Base-by-base conservation (phyloP, 2,329 filamentous ascomycete genomes). In the Cladophialophora exuberans region DNA sequence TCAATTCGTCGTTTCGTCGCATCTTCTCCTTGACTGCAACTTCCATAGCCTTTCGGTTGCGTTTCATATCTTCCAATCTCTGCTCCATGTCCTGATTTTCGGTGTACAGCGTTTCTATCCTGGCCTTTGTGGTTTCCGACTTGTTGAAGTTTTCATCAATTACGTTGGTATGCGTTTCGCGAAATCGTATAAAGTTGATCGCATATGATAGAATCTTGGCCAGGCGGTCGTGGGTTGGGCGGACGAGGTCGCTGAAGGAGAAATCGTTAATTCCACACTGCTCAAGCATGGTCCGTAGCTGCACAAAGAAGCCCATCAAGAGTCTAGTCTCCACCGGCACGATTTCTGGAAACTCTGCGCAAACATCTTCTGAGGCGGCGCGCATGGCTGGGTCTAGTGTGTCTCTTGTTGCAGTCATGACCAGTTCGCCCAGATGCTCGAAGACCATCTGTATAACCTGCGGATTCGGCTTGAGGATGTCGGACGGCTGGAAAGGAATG, bases 171-270 rank as follows among this genome's bases (percentile, higher is more conserved):
- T 97, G 93, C 59, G 88, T 91, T 75, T 97, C 92, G 65, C 94
- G 88, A 75, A 97, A 99, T 49, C 94, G 86, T 64, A 97, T 92
- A 73, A 99, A 99, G 75, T 99, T 99, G 78, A 99, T 99, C 61
- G 97, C 83, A 73, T 97, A 97, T 62, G 90, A 96, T 71, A 99
- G 94, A 67, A 97, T 95, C 76, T 94, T 96, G 67, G 93, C 88
- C 11, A 97, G 82, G 39, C 94, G 88, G 54, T 90, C 88, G 69
- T 95, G 89, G 1, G 90, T 96, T 13, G 94, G 94, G 70, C 88
- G 88, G 70, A 95, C 93, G 4, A 99, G 78, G 71, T 99, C 94
- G 57, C 86, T 86, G 73, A 97, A 96, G 30, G 88, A 90, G 67
- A 99, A 96, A 72, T 99, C 94, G 59, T 86, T 87, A 64, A 99